Base-by-base conservation (phyloP, 1,284 basidiomycete species). In the Ceratobasidium sp. region DNA sequence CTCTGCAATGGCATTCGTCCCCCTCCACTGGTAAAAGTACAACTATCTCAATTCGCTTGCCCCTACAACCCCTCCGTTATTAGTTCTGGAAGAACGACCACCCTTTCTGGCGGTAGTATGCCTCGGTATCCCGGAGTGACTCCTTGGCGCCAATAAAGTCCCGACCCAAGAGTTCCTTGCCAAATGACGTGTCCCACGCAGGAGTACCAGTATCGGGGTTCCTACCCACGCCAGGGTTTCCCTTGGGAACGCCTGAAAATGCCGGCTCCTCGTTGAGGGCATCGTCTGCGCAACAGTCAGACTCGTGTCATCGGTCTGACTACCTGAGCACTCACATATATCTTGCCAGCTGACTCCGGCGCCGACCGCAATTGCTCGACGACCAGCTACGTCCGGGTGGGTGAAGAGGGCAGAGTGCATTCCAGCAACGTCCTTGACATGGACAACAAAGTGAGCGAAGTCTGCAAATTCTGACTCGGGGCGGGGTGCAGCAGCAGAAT, bases 321-420 rank as follows among this genome's bases (percentile, higher is more conserved):
- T n/a, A n/a, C n/a, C n/a, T n/a, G n/a, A n/a, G n/a, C n/a, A 34
- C 57, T 47, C 22, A 62, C 57, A 62, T 6, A 62, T 62, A 32
- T 31, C 57, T 34, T 62, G 57, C 57, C 57, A 62, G 29, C 25
- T 50, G 5, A 43, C 43, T n/a, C 49, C 57, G 13, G 12, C 42
- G 7, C 45, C 49, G 12, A 52, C 47, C 7, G 45, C 32, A 5
- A 64, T 31, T n/a, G 52, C 49, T 27, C 60, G 32, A 22, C 42
- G 45, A 1, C 60, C 60, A 13, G 47, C 60, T 15, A 38, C 45
- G 34, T 64, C 60, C 2, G 45, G 45, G 22, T 38, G 29, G 20
- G 20, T 29, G 32, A 52, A 53, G 6, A 47, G 32, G 1, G 60
- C 60, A 6, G 60, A 38, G 20, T 64, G 60, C 31, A 53, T 34